These are phyloP conservation scores for Lactuca sativa DNA, from an alignment of 129 eudicot genomes.

Conservation along the genomic window DNA sequence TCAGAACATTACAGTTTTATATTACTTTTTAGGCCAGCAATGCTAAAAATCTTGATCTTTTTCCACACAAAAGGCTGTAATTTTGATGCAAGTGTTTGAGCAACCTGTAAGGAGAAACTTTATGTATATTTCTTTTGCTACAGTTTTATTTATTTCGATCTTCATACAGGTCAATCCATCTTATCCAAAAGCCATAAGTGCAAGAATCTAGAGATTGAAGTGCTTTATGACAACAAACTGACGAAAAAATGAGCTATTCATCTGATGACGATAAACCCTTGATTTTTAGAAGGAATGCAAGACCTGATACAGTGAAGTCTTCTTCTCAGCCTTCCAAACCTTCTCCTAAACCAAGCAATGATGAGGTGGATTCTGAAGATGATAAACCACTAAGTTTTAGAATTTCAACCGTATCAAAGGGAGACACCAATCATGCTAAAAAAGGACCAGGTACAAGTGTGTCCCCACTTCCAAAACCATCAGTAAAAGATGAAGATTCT, in stretches of 20 bases:
- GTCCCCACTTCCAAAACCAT: slow-evolving; percentile 26
- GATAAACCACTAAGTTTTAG: slow-evolving; percentile 64
- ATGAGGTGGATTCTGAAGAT: slow-evolving; percentile 72
- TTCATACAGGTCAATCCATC: slow-evolving; percentile 21
- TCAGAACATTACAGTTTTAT: not conserved
- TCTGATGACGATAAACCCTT: slow-evolving; percentile 65
- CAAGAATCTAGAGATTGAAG: slow-evolving; percentile 26
- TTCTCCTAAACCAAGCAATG: slow-evolving; percentile 33
- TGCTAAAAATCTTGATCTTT: slow-evolving; percentile 4
- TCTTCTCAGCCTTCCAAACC: slow-evolving; percentile 41
- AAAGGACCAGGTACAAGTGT: slow-evolving; percentile 27
- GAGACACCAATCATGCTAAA: slow-evolving; percentile 35
- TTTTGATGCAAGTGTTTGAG: slow-evolving; percentile 1
- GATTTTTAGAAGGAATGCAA: slow-evolving; percentile 56
- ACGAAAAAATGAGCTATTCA: slow-evolving; percentile 46
- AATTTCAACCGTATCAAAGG: slow-evolving; percentile 41
- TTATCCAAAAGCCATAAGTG: slow-evolving; percentile 12
- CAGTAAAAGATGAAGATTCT: slow-evolving; percentile 52
- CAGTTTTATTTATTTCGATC: not conserved
- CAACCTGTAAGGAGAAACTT: no score
- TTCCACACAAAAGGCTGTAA: not conserved
- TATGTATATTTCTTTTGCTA: slow-evolving; percentile 4
- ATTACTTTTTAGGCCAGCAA: not conserved
- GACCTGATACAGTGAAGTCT: slow-evolving; percentile 32
- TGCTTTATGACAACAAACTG: slow-evolving; percentile 28